Conservation (phyloP, 768 basidiomycete species). For the Pisolithus microcarpus region DNA sequence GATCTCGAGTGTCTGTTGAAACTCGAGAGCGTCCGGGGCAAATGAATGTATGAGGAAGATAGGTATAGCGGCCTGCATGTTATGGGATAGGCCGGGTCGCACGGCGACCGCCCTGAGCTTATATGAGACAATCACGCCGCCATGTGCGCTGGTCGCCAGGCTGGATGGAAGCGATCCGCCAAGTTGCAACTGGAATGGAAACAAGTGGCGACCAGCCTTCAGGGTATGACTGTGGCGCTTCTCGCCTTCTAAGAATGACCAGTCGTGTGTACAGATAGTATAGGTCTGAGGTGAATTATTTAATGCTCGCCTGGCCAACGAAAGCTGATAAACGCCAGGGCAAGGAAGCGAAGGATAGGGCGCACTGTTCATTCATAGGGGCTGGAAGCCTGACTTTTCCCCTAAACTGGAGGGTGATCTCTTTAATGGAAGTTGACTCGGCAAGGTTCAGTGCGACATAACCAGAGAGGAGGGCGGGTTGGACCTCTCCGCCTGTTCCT, state of each 20-base stretch:
- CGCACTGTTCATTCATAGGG: slow-evolving; percentile 52
- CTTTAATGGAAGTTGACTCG: slow-evolving; percentile 78
- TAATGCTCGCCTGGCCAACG: slow-evolving; percentile 13
- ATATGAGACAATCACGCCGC: slow-evolving; percentile 71
- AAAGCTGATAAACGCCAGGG: slow-evolving; percentile 2
- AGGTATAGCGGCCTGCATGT: slow-evolving; percentile 54
- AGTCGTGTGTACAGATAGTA: slow-evolving; percentile 73
- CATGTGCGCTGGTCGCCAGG: slow-evolving; percentile 46
- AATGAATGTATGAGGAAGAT: slow-evolving; percentile 71
- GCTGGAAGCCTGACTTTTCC: slow-evolving; percentile 75
- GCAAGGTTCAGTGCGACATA: slow-evolving; percentile 71
- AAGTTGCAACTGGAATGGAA: slow-evolving; percentile 85
- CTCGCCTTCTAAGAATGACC: slow-evolving; percentile 87
- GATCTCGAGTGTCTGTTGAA: slow-evolving; percentile 91
- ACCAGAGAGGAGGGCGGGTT: slow-evolving; percentile 75
- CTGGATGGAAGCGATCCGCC: slow-evolving; percentile 82
- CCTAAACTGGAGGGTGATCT: slow-evolving; percentile 76
- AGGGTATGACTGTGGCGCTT: slow-evolving; percentile 77
- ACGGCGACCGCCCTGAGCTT: slow-evolving; percentile 83
- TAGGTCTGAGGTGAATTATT: slow-evolving; percentile 41
- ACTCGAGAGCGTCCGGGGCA: slow-evolving; percentile 79
- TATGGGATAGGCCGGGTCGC: slow-evolving; percentile 65
- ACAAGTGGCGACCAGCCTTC: slow-evolving; percentile 90
- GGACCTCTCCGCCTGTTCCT: slow-evolving; percentile 77
- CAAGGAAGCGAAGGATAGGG: slow-evolving; percentile 12